phyloP scores from a whole-genome alignment of 1,284 basidiomycete species.

The Papiliotrema fonsecae region DNA sequence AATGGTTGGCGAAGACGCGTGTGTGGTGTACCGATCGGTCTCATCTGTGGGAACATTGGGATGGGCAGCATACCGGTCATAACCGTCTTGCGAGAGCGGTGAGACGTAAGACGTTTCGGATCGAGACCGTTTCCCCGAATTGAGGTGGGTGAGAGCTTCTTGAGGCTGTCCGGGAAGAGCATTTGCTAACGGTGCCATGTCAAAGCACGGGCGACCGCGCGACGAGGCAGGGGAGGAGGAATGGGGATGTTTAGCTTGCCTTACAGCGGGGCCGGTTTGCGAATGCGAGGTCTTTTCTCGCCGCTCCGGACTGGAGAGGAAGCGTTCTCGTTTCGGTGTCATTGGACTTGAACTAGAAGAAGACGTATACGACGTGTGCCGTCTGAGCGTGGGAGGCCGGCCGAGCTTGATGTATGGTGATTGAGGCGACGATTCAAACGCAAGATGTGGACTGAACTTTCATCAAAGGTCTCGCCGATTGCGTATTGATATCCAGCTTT shows the following conservation, averaged over 20 bases:
- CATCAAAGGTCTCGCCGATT: too few species aligned
- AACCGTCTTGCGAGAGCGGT: constrained; percentile 13
- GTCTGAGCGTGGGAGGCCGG: background rate
- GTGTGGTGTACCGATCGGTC: background rate
- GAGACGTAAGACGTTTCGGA: constrained; percentile 14
- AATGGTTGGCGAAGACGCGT: background rate
- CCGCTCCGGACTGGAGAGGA: too few species aligned
- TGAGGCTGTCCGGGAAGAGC: background rate
- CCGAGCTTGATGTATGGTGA: background rate
- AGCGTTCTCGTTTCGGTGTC: too few species aligned
- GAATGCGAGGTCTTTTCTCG: too few species aligned
- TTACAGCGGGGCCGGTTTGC: background rate
- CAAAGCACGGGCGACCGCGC: background rate
- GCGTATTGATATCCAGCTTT: background rate
- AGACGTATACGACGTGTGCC: background rate
- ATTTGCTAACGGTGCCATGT: background rate
- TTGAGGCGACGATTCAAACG: too few species aligned
- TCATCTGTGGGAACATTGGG: constrained; percentile 15
- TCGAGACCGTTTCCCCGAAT: background rate
- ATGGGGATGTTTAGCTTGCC: background rate
- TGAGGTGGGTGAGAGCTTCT: background rate
- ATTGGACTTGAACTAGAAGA: too few species aligned
- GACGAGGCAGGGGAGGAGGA: background rate
- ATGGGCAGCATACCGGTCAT: constrained; percentile 27
- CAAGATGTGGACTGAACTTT: too few species aligned